Evolutionary conservation across 768 basidiomycete genomes (phyloP), one percentile per base, ranked within the genome.

Genomic region (Chalciporus sphaerocephalus): DNA sequence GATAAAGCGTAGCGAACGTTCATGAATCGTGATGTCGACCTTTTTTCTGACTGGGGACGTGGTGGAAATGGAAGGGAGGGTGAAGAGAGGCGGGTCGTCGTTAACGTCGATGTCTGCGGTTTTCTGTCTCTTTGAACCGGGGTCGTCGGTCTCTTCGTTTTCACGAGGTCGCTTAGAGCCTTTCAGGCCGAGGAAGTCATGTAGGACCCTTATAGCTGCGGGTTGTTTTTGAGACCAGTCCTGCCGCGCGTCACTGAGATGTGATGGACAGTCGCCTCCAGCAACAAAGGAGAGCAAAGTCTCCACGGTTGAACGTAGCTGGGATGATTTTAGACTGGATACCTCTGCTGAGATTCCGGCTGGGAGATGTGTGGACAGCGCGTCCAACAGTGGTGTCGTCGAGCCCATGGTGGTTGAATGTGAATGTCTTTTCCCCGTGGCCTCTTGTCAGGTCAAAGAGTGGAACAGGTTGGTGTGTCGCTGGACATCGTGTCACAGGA

Each of bases 41-140:
- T 87, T 88, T 68, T 85, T 87, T 41, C 88, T 81, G 41, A 89
- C 62, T 10, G 87, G 87, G 0, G 87, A 80, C 10, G 83, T 79
- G n/a, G 75, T 69, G 22, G 86, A 87, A 33, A 90, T 64, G 15
- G 80, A 65, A 32, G 85, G 79, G 1, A 89, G 67, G 2, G 81
- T 78, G 64, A 77, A 82, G 9, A 76, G 46, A 1, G 81, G 75
- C 0, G 64, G 56, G 27, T 78, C 78, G 24, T 71, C 67, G 24
- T 71, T 66, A 6, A 51, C 56, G 22, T 50, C 52, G 20, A 52
- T 48, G 2, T 37, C 38, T 0, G 18, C 7, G 16, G 54, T 60
- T 44, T 67, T 59, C 35, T 41, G 53, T 40, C 55, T 51, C 24
- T 59, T 57, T 25, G 50, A 33, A 33, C 15, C 42, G 11, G 51